Percentiles rank a stretch among this genome's conserved stretches.
These are phyloP conservation scores for Neurospora tetrasperma DNA, from an alignment of 495 filamentous ascomycete genomes.

Conservation along the genomic window DNA sequence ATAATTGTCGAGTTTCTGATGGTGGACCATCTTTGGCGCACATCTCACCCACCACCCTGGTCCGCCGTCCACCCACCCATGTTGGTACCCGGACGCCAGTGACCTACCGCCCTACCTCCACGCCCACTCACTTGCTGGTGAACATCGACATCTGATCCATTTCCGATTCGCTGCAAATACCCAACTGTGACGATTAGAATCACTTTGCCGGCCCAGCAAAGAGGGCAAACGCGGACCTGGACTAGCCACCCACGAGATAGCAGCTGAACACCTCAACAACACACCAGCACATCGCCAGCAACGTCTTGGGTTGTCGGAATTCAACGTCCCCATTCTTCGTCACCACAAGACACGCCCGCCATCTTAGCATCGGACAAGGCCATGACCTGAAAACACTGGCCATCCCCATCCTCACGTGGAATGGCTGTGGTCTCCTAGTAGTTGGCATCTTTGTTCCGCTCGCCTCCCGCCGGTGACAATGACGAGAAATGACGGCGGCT, in stretches of 20 bases:
- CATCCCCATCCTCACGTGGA: conserved; percentile 10
- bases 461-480: conserved; percentile 35
- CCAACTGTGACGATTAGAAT: background rate
- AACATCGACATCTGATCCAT: background rate
- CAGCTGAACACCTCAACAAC: background rate
- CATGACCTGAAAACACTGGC: conserved; percentile 20
- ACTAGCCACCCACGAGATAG: background rate
- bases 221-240: background rate
- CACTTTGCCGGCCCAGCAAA: background rate
- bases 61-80: background rate
- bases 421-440: conserved; percentile 16
- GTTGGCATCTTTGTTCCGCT: conserved; percentile 15
- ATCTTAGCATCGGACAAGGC: conserved; percentile 5
- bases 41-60: background rate
- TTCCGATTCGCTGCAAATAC: background rate
- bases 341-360: background rate
- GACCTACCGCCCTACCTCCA: background rate
- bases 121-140: background rate
- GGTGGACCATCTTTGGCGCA: background rate
- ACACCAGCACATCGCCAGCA: background rate
- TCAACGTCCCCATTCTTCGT: background rate
- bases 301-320: background rate
- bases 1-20: background rate
- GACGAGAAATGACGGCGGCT: conserved; percentile 46
- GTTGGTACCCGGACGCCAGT: background rate